These are phyloP conservation scores for Pogostemon cablin DNA, from an alignment of 257 asterid genomes.

Conservation along the genomic window DNA sequence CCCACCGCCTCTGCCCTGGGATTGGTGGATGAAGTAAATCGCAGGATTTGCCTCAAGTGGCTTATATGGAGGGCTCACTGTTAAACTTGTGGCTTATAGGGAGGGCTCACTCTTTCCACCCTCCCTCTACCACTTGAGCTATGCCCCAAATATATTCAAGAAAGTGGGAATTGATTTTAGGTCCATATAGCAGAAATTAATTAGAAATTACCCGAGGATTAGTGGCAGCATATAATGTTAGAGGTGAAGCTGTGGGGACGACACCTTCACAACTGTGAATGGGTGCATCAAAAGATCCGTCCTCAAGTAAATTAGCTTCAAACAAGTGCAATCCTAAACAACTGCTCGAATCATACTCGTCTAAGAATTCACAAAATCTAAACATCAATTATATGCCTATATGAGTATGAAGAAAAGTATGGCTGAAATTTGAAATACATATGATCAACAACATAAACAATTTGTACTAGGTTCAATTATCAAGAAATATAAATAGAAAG, in stretches of 20 bases:
- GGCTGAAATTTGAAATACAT: slow-evolving; percentile 46
- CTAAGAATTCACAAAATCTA: too few species aligned
- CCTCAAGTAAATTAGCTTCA: slow-evolving; percentile 46
- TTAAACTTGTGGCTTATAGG: too few species aligned
- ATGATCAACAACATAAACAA: neutral
- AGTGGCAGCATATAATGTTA: slow-evolving; percentile 19
- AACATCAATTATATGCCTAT: too few species aligned
- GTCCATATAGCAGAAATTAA: neutral
- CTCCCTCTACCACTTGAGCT: too few species aligned
- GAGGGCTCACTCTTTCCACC: too few species aligned
- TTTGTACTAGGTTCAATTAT: neutral
- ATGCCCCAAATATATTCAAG: too few species aligned
- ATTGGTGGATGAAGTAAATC: too few species aligned
- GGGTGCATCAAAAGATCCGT: slow-evolving; percentile 47
- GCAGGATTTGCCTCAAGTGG: too few species aligned
- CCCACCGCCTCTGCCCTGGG: too few species aligned
- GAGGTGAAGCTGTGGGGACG: slow-evolving; percentile 63
- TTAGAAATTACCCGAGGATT: slow-evolving; percentile 43
- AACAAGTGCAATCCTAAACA: slow-evolving; percentile 37
- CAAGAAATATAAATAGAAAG: neutral
- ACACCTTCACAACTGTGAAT: slow-evolving; percentile 60
- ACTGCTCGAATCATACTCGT: too few species aligned
- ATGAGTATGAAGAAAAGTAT: slow-evolving; percentile 45
- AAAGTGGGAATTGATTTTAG: too few species aligned
- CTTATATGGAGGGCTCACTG: too few species aligned